Evolutionary conservation across 257 asterid species (phyloP), one percentile per base, ranked within the genome.

Genomic region (Solanum gracilifrons): DNA sequence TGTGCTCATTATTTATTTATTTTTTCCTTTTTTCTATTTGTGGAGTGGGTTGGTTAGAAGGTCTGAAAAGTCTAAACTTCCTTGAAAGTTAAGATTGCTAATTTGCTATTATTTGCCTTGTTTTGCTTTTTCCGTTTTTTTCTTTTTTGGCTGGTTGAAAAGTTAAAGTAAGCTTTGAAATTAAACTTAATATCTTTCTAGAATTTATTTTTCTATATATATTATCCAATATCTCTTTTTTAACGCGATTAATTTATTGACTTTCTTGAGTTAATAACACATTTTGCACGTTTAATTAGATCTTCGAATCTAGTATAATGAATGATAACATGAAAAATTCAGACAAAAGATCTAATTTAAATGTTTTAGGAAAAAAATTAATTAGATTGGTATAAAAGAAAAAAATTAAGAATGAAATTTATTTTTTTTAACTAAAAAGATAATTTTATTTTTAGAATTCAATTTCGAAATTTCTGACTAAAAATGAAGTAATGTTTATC

Each of bases 381-480:
- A 48, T 66, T 66, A 15, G 16, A 5, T 66, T 25, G 4, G 9
- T 15, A 66, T 12, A 11, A 66, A 66, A 13, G 58, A 25, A 11
- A 11, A 11, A 11, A 1, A 69, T 1, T 71, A 13, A 29, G 12
- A 31, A 31, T 66, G 33, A 27, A 32, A 16, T 3, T 0, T 3
- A n/a, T 29, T 27, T 27, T 2, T 66, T 46, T 66, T 1, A 25
- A 25, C 6, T 5, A 13, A 29, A 29, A 32, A 15, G 23, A 68
- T 0, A 5, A 71, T 16, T 71, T 71, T 32, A 71, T 32, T 69
- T 13, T 69, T 2, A 8, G 15, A 69, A 6, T 6, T 69, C 0
- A 4, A 31, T 1, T 16, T 69, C 1, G 0, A 32, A 72, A 32
- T 16, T 20, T 18, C 0, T 32, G 0, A 72, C 31, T 3, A 71